Evolutionary conservation across 768 basidiomycete species (phyloP).

Genomic region (Cystobasidium tubakii): DNA sequence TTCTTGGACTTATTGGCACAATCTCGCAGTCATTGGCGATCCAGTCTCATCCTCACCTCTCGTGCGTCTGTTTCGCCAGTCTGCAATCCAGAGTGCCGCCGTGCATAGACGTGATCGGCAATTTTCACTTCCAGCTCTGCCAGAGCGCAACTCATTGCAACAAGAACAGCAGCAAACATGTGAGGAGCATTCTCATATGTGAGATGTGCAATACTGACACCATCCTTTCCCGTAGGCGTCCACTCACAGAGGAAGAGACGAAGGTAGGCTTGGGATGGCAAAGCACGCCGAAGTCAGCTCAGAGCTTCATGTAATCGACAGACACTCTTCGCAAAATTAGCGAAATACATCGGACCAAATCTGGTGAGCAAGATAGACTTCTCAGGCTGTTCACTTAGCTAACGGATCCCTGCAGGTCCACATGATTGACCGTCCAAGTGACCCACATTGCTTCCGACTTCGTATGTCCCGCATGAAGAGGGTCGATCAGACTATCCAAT

Average conservation of each 20-base stretch:
- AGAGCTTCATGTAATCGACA: conserved; percentile 46
- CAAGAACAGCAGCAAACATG: background rate
- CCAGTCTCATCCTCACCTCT: no score
- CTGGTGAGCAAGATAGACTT: conserved; percentile 60
- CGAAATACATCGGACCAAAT: conserved; percentile 97
- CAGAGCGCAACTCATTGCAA: background rate
- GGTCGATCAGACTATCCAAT: background rate
- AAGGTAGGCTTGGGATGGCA: conserved; percentile 21
- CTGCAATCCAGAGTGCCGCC: no score
- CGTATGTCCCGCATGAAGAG: conserved; percentile 12
- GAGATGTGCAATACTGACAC: background rate
- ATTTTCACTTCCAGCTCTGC: background rate
- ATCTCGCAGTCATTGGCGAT: no score
- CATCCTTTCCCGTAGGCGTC: conserved; percentile 16
- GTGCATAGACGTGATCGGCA: background rate
- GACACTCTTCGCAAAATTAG: conserved; percentile 88
- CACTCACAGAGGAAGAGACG: conserved; percentile 39
- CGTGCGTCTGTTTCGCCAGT: no score
- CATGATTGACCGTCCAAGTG: conserved; percentile 89
- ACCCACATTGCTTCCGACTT: conserved; percentile 68
- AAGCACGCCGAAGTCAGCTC: background rate
- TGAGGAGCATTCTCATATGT: background rate
- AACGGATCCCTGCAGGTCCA: background rate
- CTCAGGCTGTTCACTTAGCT: conserved; percentile 36
- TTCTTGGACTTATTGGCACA: no score